Percentiles rank a stretch among this genome's conserved stretches.
Evolutionary conservation across 257 asterid genomes (phyloP).

Genomic region (Solanum neorickii): DNA sequence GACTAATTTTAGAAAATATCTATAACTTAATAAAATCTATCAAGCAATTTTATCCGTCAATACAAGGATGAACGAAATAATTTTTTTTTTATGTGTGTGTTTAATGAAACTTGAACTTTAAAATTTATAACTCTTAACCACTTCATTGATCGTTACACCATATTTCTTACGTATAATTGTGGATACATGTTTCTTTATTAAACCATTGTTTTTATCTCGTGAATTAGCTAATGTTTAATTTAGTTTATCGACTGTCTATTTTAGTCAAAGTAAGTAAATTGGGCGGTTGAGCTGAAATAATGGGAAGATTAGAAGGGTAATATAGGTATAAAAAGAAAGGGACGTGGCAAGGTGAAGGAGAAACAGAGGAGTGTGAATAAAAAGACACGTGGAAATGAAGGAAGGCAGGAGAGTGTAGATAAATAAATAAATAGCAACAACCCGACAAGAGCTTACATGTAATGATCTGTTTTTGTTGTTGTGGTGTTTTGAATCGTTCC

Average conservation of each 20-base stretch:
- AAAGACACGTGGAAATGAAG: constrained; percentile 3
- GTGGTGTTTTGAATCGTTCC: neutral
- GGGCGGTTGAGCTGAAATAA: neutral
- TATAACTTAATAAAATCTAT: no score
- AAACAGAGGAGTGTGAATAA: neutral
- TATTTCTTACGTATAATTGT: no score
- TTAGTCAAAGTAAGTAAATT: neutral
- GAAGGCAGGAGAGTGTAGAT: neutral
- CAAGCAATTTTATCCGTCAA: no score
- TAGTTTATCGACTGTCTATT: neutral
- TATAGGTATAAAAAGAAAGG: neutral
- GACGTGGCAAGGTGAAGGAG: constrained; percentile 10
- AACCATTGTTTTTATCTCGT: no score
- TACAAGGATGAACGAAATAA: rapidly evolving
- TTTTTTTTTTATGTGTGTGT: no score
- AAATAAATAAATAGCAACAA: neutral
- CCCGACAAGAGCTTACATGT: constrained; percentile 17
- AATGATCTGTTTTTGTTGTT: constrained; percentile 5
- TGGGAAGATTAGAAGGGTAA: neutral
- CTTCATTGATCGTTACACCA: no score
- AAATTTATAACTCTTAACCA: no score
- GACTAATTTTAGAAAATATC: no score
- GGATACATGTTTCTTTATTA: no score
- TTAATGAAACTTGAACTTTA: no score
- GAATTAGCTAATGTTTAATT: no score